Evolutionary conservation across 192 early-diverging fungal genomes (phyloP).

Genomic region (Anaeromyces robustus): DNA sequence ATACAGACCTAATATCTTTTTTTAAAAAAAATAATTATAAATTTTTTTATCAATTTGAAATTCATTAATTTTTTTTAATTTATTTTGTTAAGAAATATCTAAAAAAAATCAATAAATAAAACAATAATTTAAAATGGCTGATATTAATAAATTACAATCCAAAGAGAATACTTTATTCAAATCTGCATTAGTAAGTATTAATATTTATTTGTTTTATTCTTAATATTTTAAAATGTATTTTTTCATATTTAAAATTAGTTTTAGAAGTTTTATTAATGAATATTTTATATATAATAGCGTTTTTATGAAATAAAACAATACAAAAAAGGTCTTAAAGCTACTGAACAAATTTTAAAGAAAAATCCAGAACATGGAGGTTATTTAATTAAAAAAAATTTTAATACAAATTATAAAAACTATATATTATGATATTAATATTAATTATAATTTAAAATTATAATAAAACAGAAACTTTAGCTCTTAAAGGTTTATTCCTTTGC

Average conservation of each 20-base stretch:
- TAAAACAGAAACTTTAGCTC: conserved; percentile 66
- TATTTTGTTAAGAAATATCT: too few species aligned
- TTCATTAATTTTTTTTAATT: too few species aligned
- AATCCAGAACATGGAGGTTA: conserved; percentile 78
- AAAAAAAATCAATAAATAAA: too few species aligned
- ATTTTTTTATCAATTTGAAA: too few species aligned
- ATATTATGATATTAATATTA: neutral
- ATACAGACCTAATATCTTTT: too few species aligned
- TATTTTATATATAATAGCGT: neutral
- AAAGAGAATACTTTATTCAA: neutral
- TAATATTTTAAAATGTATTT: too few species aligned
- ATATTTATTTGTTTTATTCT: too few species aligned
- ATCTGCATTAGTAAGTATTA: neutral
- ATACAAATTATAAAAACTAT: neutral
- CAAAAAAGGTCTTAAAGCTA: conserved; percentile 80
- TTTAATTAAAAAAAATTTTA: neutral
- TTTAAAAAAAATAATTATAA: too few species aligned
- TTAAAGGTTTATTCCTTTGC: conserved; percentile 87
- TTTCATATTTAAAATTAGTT: too few species aligned
- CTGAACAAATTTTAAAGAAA: conserved; percentile 87
- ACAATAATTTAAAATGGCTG: neutral
- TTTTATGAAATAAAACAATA: conserved; percentile 88
- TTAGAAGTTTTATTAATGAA: too few species aligned
- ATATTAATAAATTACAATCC: neutral
- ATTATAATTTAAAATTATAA: neutral